Evolutionary conservation across 2,329 filamentous ascomycete genomes (phyloP).

Genomic region (Xylariaceae sp.): DNA sequence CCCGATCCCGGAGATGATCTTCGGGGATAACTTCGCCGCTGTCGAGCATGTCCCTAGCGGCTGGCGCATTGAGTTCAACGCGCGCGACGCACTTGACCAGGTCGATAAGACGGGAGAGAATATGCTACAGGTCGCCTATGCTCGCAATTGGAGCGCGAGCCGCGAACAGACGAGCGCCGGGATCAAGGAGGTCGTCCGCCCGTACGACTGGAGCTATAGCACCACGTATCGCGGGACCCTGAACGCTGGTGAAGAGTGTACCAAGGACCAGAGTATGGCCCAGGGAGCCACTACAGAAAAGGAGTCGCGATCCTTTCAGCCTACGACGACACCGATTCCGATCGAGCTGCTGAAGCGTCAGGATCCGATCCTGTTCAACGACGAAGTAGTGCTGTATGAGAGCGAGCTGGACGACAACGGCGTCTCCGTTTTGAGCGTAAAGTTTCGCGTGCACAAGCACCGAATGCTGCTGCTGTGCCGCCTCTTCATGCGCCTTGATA

Average conservation of each 20-base stretch:
- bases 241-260: conserved; percentile 18
- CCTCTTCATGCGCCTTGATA: conserved; percentile 90
- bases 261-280: not conserved
- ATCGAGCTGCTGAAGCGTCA: conserved; percentile 80
- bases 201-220: conserved; percentile 97
- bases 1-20: conserved; percentile 96
- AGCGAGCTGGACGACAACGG: conserved; percentile 98
- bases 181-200: conserved; percentile 90
- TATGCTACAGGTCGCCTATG: conserved; percentile 93
- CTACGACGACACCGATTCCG: conserved; percentile 58
- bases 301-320: conserved; percentile 10
- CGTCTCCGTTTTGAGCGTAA: conserved; percentile 83
- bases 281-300: not conserved
- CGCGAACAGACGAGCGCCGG: conserved; percentile 67
- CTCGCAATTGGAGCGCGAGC: conserved; percentile 71
- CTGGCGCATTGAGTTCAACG: conserved; percentile 78
- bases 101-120: conserved; percentile 87
- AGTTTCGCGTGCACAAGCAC: conserved; percentile 87
- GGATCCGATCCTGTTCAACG: conserved; percentile 94
- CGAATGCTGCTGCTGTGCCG: conserved; percentile 79
- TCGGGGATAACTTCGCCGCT: conserved; percentile 84
- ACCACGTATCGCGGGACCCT: conserved; percentile 79
- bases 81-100: conserved; percentile 79
- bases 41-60: conserved; percentile 69
- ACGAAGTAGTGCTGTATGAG: conserved; percentile 94